Evolutionary conservation across 768 basidiomycete species (phyloP).

Genomic region (Terana coerulea): DNA sequence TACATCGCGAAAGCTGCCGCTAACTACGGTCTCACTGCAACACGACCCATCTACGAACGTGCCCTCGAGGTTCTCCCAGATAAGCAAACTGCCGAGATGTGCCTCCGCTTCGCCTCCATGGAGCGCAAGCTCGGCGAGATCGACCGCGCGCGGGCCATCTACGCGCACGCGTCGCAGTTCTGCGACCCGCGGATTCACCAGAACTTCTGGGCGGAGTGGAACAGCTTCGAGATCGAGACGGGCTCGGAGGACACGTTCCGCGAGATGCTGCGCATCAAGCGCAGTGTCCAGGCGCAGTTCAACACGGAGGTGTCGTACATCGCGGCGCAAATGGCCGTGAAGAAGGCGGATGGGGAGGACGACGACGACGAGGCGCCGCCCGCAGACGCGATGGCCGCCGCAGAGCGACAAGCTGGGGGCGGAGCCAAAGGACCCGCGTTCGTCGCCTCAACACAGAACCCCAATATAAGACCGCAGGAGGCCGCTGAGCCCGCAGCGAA

Average conservation of each 20-base stretch:
- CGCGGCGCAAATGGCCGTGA: conserved; percentile 76
- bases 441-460: conserved; percentile 65
- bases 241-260: conserved; percentile 98
- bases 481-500: conserved; percentile 25
- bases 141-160: conserved; percentile 93
- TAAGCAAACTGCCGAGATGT: conserved; percentile 95
- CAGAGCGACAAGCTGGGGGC: conserved; percentile 57
- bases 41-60: conserved; percentile 92
- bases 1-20: conserved; percentile 97
- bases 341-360: conserved; percentile 38
- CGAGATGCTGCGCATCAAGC: conserved; percentile 92
- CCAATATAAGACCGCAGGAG: conserved; percentile 35
- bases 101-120: conserved; percentile 89
- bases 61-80: conserved; percentile 93
- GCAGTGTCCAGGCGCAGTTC: conserved; percentile 97
- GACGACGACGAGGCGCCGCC: conserved; percentile 31
- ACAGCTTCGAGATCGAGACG: conserved; percentile 95
- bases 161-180: conserved; percentile 97
- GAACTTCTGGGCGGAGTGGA: conserved; percentile 97
- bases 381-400: conserved; percentile 85
- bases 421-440: conserved; percentile 61
- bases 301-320: conserved; percentile 95
- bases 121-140: conserved; percentile 99
- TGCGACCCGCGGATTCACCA: conserved; percentile 92
- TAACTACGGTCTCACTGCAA: conserved; percentile 95